phyloP scores from a whole-genome alignment of 1,284 basidiomycete genomes.

The Melampsora americana region DNA sequence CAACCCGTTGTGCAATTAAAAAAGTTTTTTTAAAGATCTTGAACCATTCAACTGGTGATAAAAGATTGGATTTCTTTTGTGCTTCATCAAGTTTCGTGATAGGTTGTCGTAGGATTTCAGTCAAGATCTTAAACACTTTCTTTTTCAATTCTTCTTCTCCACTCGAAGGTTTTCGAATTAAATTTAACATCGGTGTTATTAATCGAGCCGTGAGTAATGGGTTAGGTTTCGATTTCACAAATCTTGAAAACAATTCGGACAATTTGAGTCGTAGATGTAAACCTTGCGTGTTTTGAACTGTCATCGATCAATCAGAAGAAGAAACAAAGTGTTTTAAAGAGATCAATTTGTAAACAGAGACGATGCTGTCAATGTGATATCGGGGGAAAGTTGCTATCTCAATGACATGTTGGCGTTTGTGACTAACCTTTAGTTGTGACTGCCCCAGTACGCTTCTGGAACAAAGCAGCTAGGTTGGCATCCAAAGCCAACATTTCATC shows the following conservation, averaged over 20 bases:
- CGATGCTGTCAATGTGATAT: background rate
- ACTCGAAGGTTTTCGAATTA: slow-evolving; percentile 18
- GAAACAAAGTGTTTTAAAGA: background rate
- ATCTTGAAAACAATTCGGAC: slow-evolving; percentile 28
- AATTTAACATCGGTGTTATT: slow-evolving; percentile 20
- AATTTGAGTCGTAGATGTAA: slow-evolving; percentile 36
- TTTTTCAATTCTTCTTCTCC: slow-evolving; percentile 18
- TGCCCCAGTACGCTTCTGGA: slow-evolving; percentile 22
- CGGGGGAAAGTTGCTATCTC: background rate
- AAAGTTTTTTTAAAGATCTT: slow-evolving; percentile 1
- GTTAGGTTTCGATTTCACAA: slow-evolving; percentile 31
- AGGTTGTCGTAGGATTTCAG: slow-evolving; percentile 4
- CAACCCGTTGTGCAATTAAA: slow-evolving; percentile 15
- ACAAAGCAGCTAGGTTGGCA: slow-evolving; percentile 31
- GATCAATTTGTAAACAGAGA: background rate
- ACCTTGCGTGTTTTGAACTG: slow-evolving; percentile 29
- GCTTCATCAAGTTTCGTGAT: background rate
- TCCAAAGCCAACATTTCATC: slow-evolving; percentile 43
- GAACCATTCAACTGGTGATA: background rate
- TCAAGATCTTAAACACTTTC: slow-evolving; percentile 31
- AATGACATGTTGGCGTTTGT: background rate
- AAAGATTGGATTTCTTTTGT: background rate
- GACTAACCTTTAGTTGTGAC: slow-evolving; percentile 17
- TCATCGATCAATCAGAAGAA: background rate
- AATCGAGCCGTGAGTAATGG: slow-evolving; percentile 3